Evolutionary conservation across 495 filamentous ascomycete species (phyloP).

Genomic region (Penicillium atrosanguineum): DNA sequence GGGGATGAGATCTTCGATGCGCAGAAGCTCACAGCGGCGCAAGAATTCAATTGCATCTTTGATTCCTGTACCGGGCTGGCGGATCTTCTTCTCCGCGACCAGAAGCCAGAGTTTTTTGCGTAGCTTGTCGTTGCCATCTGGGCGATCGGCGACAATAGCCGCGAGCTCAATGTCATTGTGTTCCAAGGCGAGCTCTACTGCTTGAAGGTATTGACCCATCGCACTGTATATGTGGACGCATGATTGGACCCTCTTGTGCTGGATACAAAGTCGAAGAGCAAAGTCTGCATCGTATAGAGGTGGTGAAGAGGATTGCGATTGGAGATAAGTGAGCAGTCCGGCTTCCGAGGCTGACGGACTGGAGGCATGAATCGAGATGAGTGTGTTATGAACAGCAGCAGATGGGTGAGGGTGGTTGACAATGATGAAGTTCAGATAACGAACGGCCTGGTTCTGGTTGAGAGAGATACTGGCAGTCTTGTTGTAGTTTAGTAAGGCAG

Average conservation of each 20-base stretch:
- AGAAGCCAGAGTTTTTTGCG: conserved; percentile 94
- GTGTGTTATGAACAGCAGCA: conserved; percentile 93
- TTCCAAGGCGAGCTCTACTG: conserved; percentile 86
- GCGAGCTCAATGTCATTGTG: conserved; percentile 89
- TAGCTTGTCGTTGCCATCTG: conserved; percentile 69
- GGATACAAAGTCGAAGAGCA: conserved; percentile 90
- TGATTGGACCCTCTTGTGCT: conserved; percentile 85
- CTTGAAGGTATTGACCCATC: conserved; percentile 89
- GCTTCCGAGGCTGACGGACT: conserved; percentile 78
- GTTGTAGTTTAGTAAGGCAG: conserved; percentile 91
- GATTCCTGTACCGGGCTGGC: conserved; percentile 72
- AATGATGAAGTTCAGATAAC: conserved; percentile 91
- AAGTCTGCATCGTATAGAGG: conserved; percentile 95
- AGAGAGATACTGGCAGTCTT: conserved; percentile 53
- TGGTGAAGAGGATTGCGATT: conserved; percentile 68
- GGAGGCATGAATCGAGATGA: conserved; percentile 93
- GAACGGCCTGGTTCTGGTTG: conserved; percentile 84
- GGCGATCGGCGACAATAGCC: conserved; percentile 82
- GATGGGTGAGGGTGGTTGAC: conserved; percentile 79
- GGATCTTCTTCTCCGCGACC: conserved; percentile 89
- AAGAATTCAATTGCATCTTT: conserved; percentile 95
- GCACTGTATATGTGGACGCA: conserved; percentile 95
- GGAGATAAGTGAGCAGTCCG: conserved; percentile 81
- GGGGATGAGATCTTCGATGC: conserved; percentile 94
- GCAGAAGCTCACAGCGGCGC: conserved; percentile 82